Evolutionary conservation across 345 rosid genomes (phyloP).

Genomic region (Ricinus communis): DNA sequence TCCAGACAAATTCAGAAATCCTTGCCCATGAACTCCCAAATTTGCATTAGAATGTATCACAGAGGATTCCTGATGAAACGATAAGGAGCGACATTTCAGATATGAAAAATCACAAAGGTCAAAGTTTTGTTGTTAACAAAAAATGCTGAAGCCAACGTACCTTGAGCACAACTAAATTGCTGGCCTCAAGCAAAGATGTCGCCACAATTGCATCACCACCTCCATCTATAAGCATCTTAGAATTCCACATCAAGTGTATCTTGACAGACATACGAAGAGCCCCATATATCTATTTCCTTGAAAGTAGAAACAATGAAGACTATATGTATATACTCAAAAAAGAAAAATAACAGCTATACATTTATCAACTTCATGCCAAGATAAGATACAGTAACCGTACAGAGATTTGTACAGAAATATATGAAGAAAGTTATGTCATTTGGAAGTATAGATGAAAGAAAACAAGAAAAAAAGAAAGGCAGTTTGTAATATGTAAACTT

Average conservation of each 20-base stretch:
- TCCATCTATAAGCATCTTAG: slow-evolving; percentile 64
- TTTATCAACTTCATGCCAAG: slow-evolving; percentile 2
- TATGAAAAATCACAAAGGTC: slow-evolving; percentile 13
- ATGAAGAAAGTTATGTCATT: background rate
- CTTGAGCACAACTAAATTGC: slow-evolving; percentile 68
- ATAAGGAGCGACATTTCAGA: background rate
- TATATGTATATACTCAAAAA: background rate
- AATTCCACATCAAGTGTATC: slow-evolving; percentile 71
- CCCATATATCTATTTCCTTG: slow-evolving; percentile 51
- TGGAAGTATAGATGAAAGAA: background rate
- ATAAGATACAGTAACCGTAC: background rate
- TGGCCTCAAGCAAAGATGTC: slow-evolving; percentile 65
- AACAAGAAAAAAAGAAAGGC: background rate
- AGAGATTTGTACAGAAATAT: slow-evolving; percentile 1
- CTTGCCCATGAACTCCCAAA: slow-evolving; percentile 76
- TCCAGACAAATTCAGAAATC: slow-evolving; percentile 65
- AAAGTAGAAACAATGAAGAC: slow-evolving; percentile 10
- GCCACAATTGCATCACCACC: slow-evolving; percentile 57
- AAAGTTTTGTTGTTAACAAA: background rate
- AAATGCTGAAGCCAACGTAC: slow-evolving; percentile 30
- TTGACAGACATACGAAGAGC: slow-evolving; percentile 72
- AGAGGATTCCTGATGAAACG: slow-evolving; percentile 54
- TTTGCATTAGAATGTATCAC: slow-evolving; percentile 70
- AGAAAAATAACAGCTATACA: slow-evolving; percentile 1
- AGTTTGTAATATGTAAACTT: background rate